These are phyloP conservation scores for Penicillium odoratum DNA, from an alignment of 495 filamentous ascomycete genomes.

Conservation along the genomic window DNA sequence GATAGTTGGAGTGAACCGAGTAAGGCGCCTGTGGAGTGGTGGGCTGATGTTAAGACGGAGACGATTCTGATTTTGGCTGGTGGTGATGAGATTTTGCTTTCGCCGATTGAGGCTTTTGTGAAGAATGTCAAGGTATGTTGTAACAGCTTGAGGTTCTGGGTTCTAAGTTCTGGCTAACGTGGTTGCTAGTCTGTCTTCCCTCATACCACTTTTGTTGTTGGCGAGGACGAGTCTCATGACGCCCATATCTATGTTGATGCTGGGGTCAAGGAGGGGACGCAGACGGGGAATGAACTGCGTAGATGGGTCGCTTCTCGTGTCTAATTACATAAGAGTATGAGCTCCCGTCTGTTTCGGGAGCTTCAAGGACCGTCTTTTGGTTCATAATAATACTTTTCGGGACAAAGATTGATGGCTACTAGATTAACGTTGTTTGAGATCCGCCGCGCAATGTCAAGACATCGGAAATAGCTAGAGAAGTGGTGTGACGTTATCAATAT, in stretches of 20 bases:
- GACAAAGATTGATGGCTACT: too few relatives aligned
- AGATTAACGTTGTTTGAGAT: too few relatives aligned
- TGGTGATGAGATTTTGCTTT: constrained; percentile 56
- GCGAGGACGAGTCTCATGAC: constrained; percentile 37
- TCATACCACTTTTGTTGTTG: constrained; percentile 34
- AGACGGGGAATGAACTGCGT: constrained; percentile 28
- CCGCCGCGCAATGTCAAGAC: too few relatives aligned
- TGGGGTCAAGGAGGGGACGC: constrained; percentile 22
- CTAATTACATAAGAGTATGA: constrained; percentile 6
- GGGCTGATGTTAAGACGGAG: constrained; percentile 47
- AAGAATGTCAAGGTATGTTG: constrained; percentile 42
- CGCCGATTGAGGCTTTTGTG: constrained; percentile 52
- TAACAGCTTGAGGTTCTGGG: not conserved
- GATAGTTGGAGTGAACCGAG: constrained; percentile 60
- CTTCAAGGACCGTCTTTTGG: too few relatives aligned
- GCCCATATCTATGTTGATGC: constrained; percentile 29
- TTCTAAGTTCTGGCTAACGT: not conserved
- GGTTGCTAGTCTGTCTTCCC: constrained; percentile 32
- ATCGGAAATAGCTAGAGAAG: not conserved
- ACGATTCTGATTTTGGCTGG: constrained; percentile 55
- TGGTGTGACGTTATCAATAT: not conserved
- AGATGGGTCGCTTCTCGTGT: constrained; percentile 37
- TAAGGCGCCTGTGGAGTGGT: constrained; percentile 54
- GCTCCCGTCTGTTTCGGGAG: not conserved
- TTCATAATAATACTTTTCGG: too few relatives aligned